Evolutionary conservation across 805 yeast genomes (phyloP), one percentile per base, ranked within the genome.

Genomic region (Zygosaccharomyces bailii): DNA sequence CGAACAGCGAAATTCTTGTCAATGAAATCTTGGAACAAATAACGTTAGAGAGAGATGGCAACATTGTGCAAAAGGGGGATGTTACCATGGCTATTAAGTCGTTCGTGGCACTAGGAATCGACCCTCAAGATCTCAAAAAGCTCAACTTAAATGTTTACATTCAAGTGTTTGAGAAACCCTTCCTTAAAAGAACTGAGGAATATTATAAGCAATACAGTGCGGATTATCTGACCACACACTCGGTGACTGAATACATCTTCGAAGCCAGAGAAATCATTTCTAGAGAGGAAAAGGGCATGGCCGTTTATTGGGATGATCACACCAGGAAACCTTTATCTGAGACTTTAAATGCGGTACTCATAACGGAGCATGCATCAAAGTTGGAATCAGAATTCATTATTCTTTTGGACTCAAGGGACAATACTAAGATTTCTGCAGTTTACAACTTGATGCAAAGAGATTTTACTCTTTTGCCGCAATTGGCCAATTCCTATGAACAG

Each of bases 201-300:
- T 66, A 63, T 42, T 66, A 66, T 39, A 69, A 72, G 17, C 71
- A 71, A 34, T 96, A 89, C 65, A 80, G 93, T 31, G 67, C 70
- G 13, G 73, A 72, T 34, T 89, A 81, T 61, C 71, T 93, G 48
- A 67, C 75, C 2, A 76, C 78, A 23, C 85, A 89, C 63, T 84
- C 88, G 52, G 91, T 91, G 39, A 91, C 90, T 18, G 96, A 88
- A 58, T 93, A 93, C 68, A 82, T 93, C 78, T 79, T 77, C 49
- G 86, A 84, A 63, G 96, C 96, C 31, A 89, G 86, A 55, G 75
- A 77, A 42, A 75, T 97, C 49, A 77, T 95, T 39, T 77, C 76
- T 30, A 96, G 89, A 61, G 99, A 93, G 67, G 79, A 84, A 50
- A 75, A 81, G 36, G 75, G 93, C 33, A 82, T 91, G 50, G 82